phyloP scores from a whole-genome alignment of 805 yeast genomes.

The Hanseniaspora nectarophila region DNA sequence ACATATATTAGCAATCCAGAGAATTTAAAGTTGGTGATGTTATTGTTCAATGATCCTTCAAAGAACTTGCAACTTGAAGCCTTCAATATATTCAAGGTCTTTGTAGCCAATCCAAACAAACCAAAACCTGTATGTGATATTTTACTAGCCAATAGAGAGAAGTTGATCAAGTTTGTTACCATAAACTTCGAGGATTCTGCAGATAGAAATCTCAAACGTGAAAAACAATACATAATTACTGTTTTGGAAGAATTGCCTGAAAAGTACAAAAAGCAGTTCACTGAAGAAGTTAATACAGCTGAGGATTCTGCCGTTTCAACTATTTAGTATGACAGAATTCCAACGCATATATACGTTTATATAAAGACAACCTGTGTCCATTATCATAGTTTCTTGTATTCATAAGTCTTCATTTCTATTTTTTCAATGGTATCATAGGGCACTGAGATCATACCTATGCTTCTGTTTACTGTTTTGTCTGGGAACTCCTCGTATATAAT shows the following conservation, averaged over 20 bases:
- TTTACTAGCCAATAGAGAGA: constrained; percentile 68
- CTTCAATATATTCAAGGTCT: constrained; percentile 84
- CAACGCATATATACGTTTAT: not conserved
- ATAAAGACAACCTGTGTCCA: not conserved
- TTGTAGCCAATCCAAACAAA: constrained; percentile 92
- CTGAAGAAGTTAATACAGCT: constrained; percentile 18
- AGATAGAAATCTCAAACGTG: constrained; percentile 58
- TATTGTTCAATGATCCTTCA: constrained; percentile 73
- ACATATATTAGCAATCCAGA: constrained; percentile 69
- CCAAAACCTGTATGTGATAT: constrained; percentile 70
- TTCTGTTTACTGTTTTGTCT: not conserved
- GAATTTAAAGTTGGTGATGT: constrained; percentile 77
- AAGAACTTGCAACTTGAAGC: constrained; percentile 83
- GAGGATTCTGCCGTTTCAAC: constrained; percentile 17
- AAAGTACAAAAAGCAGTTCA: constrained; percentile 26
- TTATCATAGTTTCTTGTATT: not conserved
- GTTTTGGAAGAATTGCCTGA: constrained; percentile 65
- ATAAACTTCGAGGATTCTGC: constrained; percentile 48
- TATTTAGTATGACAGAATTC: not conserved
- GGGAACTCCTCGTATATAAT: not conserved
- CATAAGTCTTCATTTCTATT: constrained; percentile 1
- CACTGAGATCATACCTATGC: constrained; percentile 1
- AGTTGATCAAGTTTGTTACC: constrained; percentile 56
- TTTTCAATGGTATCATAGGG: not conserved
- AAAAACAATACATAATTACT: constrained; percentile 64